A percentile compares a stretch with the other conserved stretches of the same genome.
Conservation (phyloP, 2,329 filamentous ascomycete species). For the Penicillium sp. region DNA sequence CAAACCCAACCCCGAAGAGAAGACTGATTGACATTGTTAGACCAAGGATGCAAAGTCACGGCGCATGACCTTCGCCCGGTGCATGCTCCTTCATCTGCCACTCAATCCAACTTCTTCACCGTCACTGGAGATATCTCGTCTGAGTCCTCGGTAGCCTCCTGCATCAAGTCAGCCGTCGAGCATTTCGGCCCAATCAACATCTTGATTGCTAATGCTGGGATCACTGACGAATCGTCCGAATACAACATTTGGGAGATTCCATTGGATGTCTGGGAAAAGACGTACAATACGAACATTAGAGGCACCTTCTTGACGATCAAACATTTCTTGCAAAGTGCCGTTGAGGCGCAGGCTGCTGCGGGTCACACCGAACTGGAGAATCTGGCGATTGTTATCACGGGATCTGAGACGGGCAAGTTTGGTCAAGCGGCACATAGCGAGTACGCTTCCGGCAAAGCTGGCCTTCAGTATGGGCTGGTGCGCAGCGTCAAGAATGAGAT, state of each 20-base stretch:
- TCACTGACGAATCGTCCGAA: conserved; percentile 45
- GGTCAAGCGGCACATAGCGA: conserved; percentile 26
- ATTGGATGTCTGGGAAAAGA: conserved; percentile 47
- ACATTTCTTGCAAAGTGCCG: conserved; percentile 46
- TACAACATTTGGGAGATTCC: conserved; percentile 51
- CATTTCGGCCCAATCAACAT: conserved; percentile 49
- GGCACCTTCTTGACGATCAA: conserved; percentile 53
- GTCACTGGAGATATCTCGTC: conserved; percentile 45
- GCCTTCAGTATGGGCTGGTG: conserved; percentile 49
- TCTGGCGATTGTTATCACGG: conserved; percentile 49
- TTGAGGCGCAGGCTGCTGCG: conserved; percentile 33
- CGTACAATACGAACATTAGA: conserved; percentile 46
- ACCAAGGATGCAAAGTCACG: conserved; percentile 50
- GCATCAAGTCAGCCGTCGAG: conserved; percentile 37
- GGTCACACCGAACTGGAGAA: conserved; percentile 41
- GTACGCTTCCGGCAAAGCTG: conserved; percentile 47
- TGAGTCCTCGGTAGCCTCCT: conserved; percentile 42
- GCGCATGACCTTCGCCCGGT: conserved; percentile 42
- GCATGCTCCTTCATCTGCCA: conserved; percentile 26
- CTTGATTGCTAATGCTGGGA: conserved; percentile 49
- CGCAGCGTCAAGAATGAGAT: conserved; percentile 52
- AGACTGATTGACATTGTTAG: conserved; percentile 23
- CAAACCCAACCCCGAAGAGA: neutral
- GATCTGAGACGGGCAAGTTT: conserved; percentile 43
- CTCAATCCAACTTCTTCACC: conserved; percentile 29